Evolutionary conservation across 176 grass and related monocot genomes (phyloP).

Genomic region (Eragrostis nindensis): DNA sequence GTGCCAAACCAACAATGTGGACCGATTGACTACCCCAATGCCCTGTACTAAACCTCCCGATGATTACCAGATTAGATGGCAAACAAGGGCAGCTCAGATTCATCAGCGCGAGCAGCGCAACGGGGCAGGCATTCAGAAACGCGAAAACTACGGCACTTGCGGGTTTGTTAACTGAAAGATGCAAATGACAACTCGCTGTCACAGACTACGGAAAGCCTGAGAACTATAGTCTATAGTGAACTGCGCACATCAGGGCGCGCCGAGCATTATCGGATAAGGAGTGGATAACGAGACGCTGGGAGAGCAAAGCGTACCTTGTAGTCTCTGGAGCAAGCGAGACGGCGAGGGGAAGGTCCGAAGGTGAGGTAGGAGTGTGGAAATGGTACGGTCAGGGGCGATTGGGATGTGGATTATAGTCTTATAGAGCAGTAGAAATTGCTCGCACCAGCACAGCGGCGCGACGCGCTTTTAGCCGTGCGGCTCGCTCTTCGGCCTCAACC

Average conservation of each 20-base stretch:
- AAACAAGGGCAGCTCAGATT: neutral
- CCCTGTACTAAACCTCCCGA: neutral
- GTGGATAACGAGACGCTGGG: neutral
- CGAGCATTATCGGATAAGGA: neutral
- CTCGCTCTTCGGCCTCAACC: neutral
- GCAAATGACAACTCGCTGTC: neutral
- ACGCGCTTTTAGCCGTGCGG: too few species aligned
- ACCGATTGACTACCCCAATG: neutral
- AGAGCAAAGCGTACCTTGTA: slow-evolving; percentile 6
- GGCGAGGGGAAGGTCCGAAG: neutral
- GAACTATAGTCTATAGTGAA: too few species aligned
- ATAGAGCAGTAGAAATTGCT: neutral
- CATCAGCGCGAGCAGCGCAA: neutral
- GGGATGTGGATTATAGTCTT: slow-evolving; percentile 17
- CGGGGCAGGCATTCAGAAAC: neutral
- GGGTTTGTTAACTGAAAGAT: neutral
- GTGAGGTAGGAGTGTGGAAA: neutral
- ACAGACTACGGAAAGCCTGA: neutral
- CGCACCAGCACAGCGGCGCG: neutral
- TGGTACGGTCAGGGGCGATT: slow-evolving; percentile 1
- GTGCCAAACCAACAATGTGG: neutral
- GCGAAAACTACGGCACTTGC: neutral
- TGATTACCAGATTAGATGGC: neutral
- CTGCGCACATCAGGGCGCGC: too few species aligned
- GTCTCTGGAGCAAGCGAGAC: slow-evolving; percentile 1